Conservation (phyloP, 148 eudicot species). For the Heliamphora exappendiculata region DNA sequence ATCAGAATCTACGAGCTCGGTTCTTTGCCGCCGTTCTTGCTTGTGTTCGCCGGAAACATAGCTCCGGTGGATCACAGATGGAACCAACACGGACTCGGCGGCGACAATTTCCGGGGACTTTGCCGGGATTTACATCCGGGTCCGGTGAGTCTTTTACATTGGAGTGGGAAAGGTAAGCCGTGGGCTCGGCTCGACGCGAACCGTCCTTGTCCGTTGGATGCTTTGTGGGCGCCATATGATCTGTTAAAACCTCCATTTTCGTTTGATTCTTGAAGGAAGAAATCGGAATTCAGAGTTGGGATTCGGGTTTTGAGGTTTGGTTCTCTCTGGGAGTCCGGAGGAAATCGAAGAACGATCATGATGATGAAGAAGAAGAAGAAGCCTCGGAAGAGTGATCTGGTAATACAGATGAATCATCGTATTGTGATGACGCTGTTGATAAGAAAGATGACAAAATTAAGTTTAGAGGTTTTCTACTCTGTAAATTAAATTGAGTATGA, state of each 20-base stretch:
- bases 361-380: not conserved
- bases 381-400: not conserved
- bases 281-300: not conserved
- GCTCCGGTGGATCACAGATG: slow-evolving; percentile 69
- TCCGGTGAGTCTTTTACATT: slow-evolving; percentile 70
- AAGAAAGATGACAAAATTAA: not conserved
- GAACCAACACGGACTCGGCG: slow-evolving; percentile 86
- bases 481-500: slow-evolving; percentile 1
- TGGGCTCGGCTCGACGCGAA: slow-evolving; percentile 69
- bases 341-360: not conserved
- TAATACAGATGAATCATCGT: not conserved
- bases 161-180: slow-evolving; percentile 93
- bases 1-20: slow-evolving; percentile 71
- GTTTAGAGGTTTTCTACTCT: not conserved
- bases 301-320: not conserved
- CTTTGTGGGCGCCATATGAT: slow-evolving; percentile 81
- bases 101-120: slow-evolving; percentile 66
- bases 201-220: slow-evolving; percentile 78
- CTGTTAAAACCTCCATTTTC: slow-evolving; percentile 55
- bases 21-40: slow-evolving; percentile 63
- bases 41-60: slow-evolving; percentile 66
- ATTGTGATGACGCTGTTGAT: not conserved
- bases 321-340: not conserved
- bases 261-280: slow-evolving; percentile 36
- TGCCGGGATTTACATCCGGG: slow-evolving; percentile 83